Conservation (phyloP, 2,329 filamentous ascomycete genomes). For the Pseudonectria foliicola region DNA sequence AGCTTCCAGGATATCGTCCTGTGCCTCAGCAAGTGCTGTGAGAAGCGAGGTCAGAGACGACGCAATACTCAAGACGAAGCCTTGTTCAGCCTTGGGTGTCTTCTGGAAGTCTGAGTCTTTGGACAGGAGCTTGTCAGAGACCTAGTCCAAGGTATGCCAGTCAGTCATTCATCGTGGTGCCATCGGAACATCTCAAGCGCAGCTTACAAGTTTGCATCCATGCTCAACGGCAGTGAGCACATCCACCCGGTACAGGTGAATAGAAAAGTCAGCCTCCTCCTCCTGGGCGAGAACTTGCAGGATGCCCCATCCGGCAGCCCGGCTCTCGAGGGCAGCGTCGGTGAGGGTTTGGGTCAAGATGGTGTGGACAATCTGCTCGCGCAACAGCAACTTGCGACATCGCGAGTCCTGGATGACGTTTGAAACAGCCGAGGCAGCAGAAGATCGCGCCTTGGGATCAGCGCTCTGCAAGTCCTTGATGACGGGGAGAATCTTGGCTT, state of each 20-base stretch:
- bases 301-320: conserved; percentile 62
- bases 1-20: conserved; percentile 52
- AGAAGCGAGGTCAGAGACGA: conserved; percentile 47
- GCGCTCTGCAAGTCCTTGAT: conserved; percentile 53
- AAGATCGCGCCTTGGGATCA: conserved; percentile 51
- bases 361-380: conserved; percentile 58
- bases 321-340: conserved; percentile 55
- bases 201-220: conserved; percentile 44
- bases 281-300: conserved; percentile 53
- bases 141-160: conserved; percentile 23
- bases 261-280: conserved; percentile 59
- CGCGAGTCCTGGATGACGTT: conserved; percentile 55
- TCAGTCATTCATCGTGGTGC: not conserved
- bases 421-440: conserved; percentile 52
- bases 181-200: not conserved
- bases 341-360: conserved; percentile 58
- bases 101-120: conserved; percentile 38
- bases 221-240: conserved; percentile 53
- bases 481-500: conserved; percentile 56
- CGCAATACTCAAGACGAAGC: conserved; percentile 46
- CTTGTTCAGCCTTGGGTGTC: conserved; percentile 45
- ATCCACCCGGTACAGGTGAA: conserved; percentile 57
- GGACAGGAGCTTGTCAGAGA: conserved; percentile 35
- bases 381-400: conserved; percentile 57
- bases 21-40: conserved; percentile 48